These are phyloP conservation scores for Rhodamnia rubescens DNA, from an alignment of 345 rosid genomes.

Conservation along the genomic window DNA sequence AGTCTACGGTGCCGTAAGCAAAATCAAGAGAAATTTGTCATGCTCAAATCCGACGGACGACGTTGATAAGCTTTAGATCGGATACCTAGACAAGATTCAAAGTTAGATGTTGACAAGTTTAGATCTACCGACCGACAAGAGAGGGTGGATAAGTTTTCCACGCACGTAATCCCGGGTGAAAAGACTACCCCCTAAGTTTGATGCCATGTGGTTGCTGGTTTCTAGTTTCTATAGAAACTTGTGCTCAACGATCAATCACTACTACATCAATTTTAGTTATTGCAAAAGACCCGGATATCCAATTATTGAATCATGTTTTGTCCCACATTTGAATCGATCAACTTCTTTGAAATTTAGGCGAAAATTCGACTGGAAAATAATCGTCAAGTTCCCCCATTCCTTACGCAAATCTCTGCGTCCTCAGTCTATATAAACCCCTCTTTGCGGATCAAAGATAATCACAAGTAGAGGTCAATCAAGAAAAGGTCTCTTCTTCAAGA, in stretches of 20 bases:
- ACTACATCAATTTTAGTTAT: neutral
- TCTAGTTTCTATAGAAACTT: neutral
- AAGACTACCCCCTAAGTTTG: neutral
- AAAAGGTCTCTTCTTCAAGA: neutral
- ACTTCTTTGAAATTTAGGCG: neutral
- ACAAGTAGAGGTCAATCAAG: neutral
- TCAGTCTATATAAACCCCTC: neutral
- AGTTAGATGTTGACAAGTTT: neutral
- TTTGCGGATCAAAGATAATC: neutral
- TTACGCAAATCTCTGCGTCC: neutral
- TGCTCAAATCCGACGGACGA: too few species aligned
- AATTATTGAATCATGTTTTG: neutral
- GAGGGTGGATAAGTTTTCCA: too few species aligned
- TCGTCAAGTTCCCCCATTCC: neutral
- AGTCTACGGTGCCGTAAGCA: too few species aligned
- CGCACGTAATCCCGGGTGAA: neutral
- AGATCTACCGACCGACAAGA: neutral
- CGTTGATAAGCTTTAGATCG: neutral
- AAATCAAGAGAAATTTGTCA: too few species aligned
- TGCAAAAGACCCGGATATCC: rapidly evolving
- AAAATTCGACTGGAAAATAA: neutral
- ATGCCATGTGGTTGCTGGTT: neutral
- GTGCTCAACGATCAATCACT: neutral
- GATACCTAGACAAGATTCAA: neutral
- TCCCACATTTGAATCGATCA: neutral